Percentiles rank a stretch among this genome's conserved stretches.
Conservation (phyloP, 208 protist genomes). For the Balamuthia mandrillaris region DNA sequence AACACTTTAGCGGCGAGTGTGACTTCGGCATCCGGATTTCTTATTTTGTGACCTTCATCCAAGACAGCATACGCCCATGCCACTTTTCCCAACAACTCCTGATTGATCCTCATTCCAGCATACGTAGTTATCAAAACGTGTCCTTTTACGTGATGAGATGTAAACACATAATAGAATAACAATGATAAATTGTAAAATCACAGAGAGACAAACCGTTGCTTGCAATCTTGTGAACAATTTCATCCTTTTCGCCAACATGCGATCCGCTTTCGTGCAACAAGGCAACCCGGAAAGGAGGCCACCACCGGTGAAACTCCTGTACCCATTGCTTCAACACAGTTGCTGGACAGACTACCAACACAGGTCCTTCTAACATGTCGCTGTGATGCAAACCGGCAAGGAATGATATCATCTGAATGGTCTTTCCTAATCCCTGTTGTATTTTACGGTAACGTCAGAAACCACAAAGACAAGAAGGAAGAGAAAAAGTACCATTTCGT, state of each 20-base stretch:
- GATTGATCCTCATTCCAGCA: slow-evolving; percentile 73
- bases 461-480: not conserved
- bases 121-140: slow-evolving; percentile 92
- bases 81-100: slow-evolving; percentile 37
- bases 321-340: slow-evolving; percentile 88
- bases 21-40: slow-evolving; percentile 90
- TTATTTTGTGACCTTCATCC: slow-evolving; percentile 95
- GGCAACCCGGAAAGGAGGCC: slow-evolving; percentile 59
- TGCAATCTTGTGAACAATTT: not conserved
- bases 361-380: slow-evolving; percentile 73
- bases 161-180: not conserved
- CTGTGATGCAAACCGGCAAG: slow-evolving; percentile 81
- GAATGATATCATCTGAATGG: slow-evolving; percentile 88
- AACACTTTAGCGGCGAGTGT: slow-evolving; percentile 91
- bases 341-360: slow-evolving; percentile 86
- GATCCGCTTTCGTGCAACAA: slow-evolving; percentile 57
- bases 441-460: not conserved
- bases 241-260: not conserved
- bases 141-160: not conserved
- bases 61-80: slow-evolving; percentile 91
- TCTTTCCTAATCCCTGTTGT: slow-evolving; percentile 86
- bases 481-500: slow-evolving; percentile 89
- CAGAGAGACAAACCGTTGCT: not conserved
- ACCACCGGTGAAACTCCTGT: slow-evolving; percentile 90
- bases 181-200: not conserved